These are phyloP conservation scores for Fraxinus excelsior DNA, from an alignment of 257 asterid species.

Conservation along the genomic window DNA sequence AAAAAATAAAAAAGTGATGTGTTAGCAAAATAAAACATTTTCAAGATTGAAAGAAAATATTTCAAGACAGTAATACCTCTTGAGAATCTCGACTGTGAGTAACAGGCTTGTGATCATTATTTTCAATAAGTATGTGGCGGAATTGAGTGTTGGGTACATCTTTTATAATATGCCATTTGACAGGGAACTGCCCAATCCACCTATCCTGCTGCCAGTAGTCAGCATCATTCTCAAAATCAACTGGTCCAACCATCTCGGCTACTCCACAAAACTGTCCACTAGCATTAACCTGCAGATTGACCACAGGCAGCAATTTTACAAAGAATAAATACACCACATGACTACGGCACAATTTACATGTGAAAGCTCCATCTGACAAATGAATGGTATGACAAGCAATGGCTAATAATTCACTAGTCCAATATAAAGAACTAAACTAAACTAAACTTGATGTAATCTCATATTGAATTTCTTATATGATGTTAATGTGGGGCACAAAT, in stretches of 20 bases:
- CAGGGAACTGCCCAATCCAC: conserved; percentile 99
- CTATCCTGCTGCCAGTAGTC: conserved; percentile 99
- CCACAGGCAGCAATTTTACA: conserved; percentile 20
- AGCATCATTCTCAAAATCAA: conserved; percentile 90
- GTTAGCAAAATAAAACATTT: not conserved
- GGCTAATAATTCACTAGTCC: not conserved
- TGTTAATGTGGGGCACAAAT: not conserved
- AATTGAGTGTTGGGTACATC: conserved; percentile 96
- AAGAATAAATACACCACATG: conserved; percentile 14
- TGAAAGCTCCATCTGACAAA: conserved; percentile 17
- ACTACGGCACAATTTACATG: conserved; percentile 8
- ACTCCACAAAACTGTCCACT: conserved; percentile 99
- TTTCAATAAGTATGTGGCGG: conserved; percentile 90
- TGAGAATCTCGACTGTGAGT: conserved; percentile 99
- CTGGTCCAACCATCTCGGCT: conserved; percentile 96
- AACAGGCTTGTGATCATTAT: conserved; percentile 98
- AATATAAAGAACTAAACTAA: not conserved
- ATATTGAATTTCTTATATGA: not conserved
- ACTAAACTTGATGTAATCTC: not conserved
- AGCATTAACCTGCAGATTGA: conserved; percentile 75
- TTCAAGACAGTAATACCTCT: conserved; percentile 60
- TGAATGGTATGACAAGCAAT: conserved; percentile 9
- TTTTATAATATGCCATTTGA: conserved; percentile 89
- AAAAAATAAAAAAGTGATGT: not conserved
- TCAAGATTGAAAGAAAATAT: not conserved